These are phyloP conservation scores for Carex cristatella DNA, from an alignment of 176 grass and related monocot species.

Conservation along the genomic window DNA sequence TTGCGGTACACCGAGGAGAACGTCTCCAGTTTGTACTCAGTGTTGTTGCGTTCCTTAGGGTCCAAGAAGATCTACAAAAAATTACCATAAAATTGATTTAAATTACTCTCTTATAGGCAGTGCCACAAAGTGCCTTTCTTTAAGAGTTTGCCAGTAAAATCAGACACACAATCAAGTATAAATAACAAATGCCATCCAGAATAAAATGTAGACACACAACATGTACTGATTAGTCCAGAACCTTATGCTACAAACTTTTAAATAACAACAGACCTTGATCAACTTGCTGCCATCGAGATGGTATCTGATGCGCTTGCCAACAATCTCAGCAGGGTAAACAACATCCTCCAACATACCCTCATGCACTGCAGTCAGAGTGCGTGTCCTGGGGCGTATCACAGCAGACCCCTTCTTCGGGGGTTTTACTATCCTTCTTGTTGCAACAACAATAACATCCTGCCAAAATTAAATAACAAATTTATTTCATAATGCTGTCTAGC, in stretches of 20 bases:
- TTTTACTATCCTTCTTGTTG: slow-evolving; percentile 58
- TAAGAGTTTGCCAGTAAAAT: neutral
- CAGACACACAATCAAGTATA: too few species aligned
- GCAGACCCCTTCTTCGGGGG: slow-evolving; percentile 93
- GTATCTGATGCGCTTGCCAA: slow-evolving; percentile 74
- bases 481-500: too few species aligned
- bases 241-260: neutral
- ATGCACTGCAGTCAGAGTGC: slow-evolving; percentile 80
- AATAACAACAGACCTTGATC: neutral
- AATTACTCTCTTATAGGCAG: neutral
- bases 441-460: slow-evolving; percentile 16
- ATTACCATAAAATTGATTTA: neutral
- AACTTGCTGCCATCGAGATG: slow-evolving; percentile 52
- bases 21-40: slow-evolving; percentile 90
- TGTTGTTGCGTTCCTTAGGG: slow-evolving; percentile 97
- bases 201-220: neutral
- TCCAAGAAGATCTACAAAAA: slow-evolving; percentile 72
- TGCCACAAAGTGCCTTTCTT: neutral
- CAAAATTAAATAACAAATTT: neutral
- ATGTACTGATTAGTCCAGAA: neutral
- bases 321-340: slow-evolving; percentile 57
- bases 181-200: neutral
- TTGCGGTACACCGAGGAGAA: slow-evolving; percentile 78
- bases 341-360: slow-evolving; percentile 86
- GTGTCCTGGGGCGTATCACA: slow-evolving; percentile 60